Base-by-base conservation (phyloP, 352 stramenopile genomes). In the Globisporangium cylindrosporum region DNA sequence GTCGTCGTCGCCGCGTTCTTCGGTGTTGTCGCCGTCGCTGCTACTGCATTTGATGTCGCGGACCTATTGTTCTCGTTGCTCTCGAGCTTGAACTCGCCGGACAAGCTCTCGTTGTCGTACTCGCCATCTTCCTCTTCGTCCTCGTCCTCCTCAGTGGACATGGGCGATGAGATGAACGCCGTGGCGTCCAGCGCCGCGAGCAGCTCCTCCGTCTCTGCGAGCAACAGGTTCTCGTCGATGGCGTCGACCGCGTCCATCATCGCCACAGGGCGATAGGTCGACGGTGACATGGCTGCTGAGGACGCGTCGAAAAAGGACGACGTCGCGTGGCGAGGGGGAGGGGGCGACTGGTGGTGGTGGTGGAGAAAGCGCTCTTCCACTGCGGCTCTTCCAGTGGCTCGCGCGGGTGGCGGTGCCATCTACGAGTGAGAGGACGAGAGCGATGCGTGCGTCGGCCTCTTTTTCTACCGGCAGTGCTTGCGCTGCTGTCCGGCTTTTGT, bases 191-290 rank as follows among this genome's bases (percentile, higher is more conserved):
- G 41, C 53, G 66, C 66, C 9, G 56, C 60, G 22, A 71, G 66
- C 14, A 71, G 59, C 59, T 67, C 66, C 66, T 71, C 60, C 3
- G 60, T 71, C 43, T 71, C 66, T 0, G 60, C 59, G 6, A 71
- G 25, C 38, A 70, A 48, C 46, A 70, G 46, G 66, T 71, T 71
- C 60, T 71, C 66, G 59, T 71, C 60, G 41, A 71, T 63, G 5
- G 27, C 22, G 7, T 67, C 66, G 8, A 22, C 20, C 1, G 34
- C 18, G 7, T 29, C 58, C 4, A 49, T 15, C 49, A 51, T 7
- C 54, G 14, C 15, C 36, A 12, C 27, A 5, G 25, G 54, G 14
- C 25, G 15, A 34, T 59, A 59, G 54, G 9, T 10, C 15, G 25
- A 38, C 32, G 25, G 43, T 18, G 18, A 51, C 43, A 51, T 51